Base-by-base conservation (phyloP, 2,329 filamentous ascomycete species). In the Colletotrichum sp. region DNA sequence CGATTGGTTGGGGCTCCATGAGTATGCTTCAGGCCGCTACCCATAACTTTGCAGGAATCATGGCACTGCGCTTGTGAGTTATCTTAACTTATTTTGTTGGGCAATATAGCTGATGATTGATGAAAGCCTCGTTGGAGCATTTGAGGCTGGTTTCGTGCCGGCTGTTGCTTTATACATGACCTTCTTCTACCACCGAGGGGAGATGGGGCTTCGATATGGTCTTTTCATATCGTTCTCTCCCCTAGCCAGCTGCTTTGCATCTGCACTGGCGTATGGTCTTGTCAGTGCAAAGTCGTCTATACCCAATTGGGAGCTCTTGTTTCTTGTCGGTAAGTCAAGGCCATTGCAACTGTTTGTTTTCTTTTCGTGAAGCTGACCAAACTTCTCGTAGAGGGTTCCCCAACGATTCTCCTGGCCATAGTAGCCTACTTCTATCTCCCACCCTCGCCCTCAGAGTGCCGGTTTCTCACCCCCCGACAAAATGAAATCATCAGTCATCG, bases 201-300 rank as follows among this genome's bases (percentile, higher is more conserved):
- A 96, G 80, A 86, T 96, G 12, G 94, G 94, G 2, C 89, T 94
- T 74, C 88, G 94, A 30, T 93, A 91, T 18, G 94, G 93, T 12
- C 85, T 96, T 8, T 94, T 95, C 82, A 89, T 96, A 71, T 93
- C 92, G 0, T 93, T 83, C 13, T 92, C 92, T 0, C 92, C 93
- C 2, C 85, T 94, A 34, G 93, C 93, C 13, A 94, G 92, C 75
- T 91, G 90, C 1, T 94, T 94, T 79, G 92, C 93, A 0, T 91
- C 93, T 3, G 92, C 91, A 5, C 85, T 93, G 8, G 92, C 92
- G 2, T 93, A 92, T 74, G 91, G 89, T 6, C 93, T 94, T 80
- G 92, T 91, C 10, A 89, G 90, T 32, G 89, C 90, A 15, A 86
- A 88, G 77, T 85, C 87, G 4, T 81, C 86, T 8, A 82, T 94